Evolutionary conservation across 305 asterid genomes (phyloP).

Genomic region (Solanum aculeatissimum): DNA sequence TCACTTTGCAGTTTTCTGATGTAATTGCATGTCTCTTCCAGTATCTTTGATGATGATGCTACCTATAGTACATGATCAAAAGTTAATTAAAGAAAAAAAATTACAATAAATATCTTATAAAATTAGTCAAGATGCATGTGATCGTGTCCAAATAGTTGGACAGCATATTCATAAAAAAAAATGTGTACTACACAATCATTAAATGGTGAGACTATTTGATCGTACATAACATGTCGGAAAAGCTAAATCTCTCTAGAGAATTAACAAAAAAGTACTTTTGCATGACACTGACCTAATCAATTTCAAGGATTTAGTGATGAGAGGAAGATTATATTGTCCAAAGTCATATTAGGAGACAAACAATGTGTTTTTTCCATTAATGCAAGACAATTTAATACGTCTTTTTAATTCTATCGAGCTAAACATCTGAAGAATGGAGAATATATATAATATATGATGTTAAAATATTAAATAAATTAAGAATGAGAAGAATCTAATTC

Average conservation of each 20-base stretch:
- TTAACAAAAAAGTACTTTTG: not conserved
- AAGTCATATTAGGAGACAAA: not conserved
- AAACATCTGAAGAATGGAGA: not conserved
- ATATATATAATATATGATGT: not conserved
- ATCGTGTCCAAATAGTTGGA: not conserved
- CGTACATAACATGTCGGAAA: not conserved
- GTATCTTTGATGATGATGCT: conserved; percentile 15
- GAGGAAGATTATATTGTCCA: not conserved
- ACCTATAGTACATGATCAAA: no score
- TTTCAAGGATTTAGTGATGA: not conserved
- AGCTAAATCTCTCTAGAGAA: not conserved
- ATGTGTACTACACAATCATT: not conserved
- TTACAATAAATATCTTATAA: no score
- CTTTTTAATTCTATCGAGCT: not conserved
- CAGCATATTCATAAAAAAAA: not conserved
- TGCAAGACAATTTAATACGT: not conserved
- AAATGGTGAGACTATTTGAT: not conserved
- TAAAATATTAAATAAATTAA: not conserved
- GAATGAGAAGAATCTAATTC: not conserved
- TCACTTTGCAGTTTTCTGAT: conserved; percentile 24
- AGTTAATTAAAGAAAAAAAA: no score
- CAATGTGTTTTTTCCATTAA: not conserved
- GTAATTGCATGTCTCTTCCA: conserved; percentile 28
- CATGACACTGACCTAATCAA: not conserved
- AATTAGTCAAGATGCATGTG: no score